Percentiles rank a stretch among this genome's conserved stretches.
Evolutionary conservation across 164 flowering plant genomes (phyloP).

Genomic region (Pachysandra terminalis): DNA sequence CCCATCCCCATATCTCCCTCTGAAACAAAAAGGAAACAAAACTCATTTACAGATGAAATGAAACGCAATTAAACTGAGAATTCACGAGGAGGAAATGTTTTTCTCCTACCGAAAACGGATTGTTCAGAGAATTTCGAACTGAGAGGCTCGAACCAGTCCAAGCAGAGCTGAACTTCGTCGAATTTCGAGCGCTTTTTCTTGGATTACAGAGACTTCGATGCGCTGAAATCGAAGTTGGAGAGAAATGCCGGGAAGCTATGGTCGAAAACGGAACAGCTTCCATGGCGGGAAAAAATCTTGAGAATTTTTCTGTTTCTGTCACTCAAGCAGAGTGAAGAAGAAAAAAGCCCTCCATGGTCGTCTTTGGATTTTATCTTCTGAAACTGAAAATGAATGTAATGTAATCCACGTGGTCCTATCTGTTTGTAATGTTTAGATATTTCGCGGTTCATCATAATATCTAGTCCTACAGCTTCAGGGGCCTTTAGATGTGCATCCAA

Average conservation of each 20-base stretch:
- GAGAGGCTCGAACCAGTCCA: constrained; percentile 36
- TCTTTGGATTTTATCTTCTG: not conserved
- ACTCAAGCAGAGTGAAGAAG: too few species aligned
- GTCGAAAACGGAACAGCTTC: constrained; percentile 48
- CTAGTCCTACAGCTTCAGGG: too few species aligned
- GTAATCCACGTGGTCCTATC: constrained; percentile 6
- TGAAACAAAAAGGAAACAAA: too few species aligned
- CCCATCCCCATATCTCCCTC: constrained; percentile 75
- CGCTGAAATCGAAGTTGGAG: constrained; percentile 18
- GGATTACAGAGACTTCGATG: constrained; percentile 6
- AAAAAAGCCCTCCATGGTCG: too few species aligned
- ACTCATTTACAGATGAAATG: not conserved
- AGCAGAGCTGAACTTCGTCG: constrained; percentile 24
- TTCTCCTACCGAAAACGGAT: constrained; percentile 42
- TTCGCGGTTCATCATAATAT: too few species aligned
- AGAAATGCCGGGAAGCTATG: constrained; percentile 54
- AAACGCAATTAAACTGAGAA: not conserved
- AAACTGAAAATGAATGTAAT: not conserved
- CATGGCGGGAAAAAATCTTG: too few species aligned
- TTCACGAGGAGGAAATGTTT: not conserved
- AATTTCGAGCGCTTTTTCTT: constrained; percentile 8
- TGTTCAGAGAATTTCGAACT: constrained; percentile 32
- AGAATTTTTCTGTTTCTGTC: too few species aligned
- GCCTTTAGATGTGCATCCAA: too few species aligned
- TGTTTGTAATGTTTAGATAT: not conserved